Base-by-base conservation (phyloP, 2,329 filamentous ascomycete genomes). In the Sordariomycetes sp. region DNA sequence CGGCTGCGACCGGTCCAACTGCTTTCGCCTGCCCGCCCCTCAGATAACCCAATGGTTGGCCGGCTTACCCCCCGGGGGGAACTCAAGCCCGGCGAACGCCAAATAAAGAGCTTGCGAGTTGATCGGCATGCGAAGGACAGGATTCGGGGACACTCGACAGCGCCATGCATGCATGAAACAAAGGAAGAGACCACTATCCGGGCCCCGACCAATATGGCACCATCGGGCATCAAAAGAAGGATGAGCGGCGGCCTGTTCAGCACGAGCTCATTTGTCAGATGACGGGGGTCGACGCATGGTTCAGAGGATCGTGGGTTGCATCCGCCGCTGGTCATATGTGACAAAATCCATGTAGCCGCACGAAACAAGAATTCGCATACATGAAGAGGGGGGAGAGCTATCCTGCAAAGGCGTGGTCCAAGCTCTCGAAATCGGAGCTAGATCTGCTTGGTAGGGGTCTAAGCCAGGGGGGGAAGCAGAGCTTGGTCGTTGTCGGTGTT, bases 211-310 rank as follows among this genome's bases (percentile, higher is more conserved):
- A 35, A 28, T 55, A 48, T 55, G 54, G 54, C 54, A 48, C 37
- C 54, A 55, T 55, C 54, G 43, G 54, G 54, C 54, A 55, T 55
- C 54, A 55, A 55, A 43, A 22, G 22, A 7, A 11, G 54, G 20
- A 55, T 24, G 34, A 34, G 54, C 54, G 54, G 18, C 22, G 22
- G 54, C n/a, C 22, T 25, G 25, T 22, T 24, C 20, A 37, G 43
- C 24, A 6, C 22, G 28, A 32, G 28, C n/a, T 24, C 37, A 22
- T 43, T 43, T 43, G 54, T 55, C 54, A 43, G 54, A 34, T 48
- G 54, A 55, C 22, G 54, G 43, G 16, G 25, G 22, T 22, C n/a
- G 54, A 34, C 46, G 54, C 54, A 46, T 11, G n/a, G 18, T 46
- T 55, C 35, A 18, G 54, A 46, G 54, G 25, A 24, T 50, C 18